Base-by-base conservation (phyloP, 306 rosid genomes). In the Corylus avellana region DNA sequence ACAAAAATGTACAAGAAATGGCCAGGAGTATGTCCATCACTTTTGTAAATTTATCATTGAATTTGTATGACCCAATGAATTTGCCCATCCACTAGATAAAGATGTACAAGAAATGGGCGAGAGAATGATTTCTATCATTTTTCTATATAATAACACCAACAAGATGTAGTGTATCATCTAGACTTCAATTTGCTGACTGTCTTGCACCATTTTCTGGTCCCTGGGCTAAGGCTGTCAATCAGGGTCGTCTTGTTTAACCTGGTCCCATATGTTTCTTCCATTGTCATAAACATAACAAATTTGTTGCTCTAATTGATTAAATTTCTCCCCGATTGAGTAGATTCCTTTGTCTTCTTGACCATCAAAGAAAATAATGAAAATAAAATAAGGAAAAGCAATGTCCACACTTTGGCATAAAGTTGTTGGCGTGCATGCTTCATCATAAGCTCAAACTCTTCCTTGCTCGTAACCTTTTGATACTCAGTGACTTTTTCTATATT, bases 351-450 rank as follows among this genome's bases (percentile, higher is more conserved):
- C 57, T 70, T 50, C 68, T 69, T 59, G 35, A 17, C 70, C 79
- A 54, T 74, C 17, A 70, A 16, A 70, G 69, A 62, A 29, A 11
- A 29, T 35, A 42, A 59, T 20, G 16, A 11, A 56, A 50, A 13
- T 66, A 27, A 13, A 3, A 39, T 29, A 22, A 7, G 14, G 18
- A 16, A 7, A 29, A 35, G 35, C 70, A 71, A 73, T 68, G 79
- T 54, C 59, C 20, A 55, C 74, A 71, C 78, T 51, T 75, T 53
- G 29, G 27, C 35, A 68, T 70, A 74, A 81, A 73, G 82, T 17
- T 78, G 75, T 46, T 32, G 67, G 85, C 77, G 74, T 74, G 79
- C 53, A 80, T 25, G 77, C 64, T 61, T 81, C 77, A 81, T 70
- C 53, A 74, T 77, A 64, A 77, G 58, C 83, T 74, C 85, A 82